Conservation (phyloP, 139 green algal genomes). For the Closterium sp. region DNA sequence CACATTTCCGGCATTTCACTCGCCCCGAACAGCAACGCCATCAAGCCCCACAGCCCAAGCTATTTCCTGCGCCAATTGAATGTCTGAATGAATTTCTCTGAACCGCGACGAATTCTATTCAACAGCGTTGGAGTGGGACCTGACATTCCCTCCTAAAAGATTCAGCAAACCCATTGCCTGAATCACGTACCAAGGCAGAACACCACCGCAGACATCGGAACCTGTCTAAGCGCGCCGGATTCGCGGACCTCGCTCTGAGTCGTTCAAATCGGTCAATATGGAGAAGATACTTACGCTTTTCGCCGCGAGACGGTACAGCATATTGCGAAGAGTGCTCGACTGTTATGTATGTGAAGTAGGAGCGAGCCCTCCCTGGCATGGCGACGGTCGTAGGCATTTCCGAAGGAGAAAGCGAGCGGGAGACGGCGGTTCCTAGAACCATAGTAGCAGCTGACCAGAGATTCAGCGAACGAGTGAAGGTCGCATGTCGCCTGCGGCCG, state of each 20-base stretch:
- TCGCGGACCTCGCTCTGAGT: neutral
- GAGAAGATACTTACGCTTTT: neutral
- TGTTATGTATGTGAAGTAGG: neutral
- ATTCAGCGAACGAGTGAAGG: neutral
- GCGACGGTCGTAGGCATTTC: neutral
- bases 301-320: neutral
- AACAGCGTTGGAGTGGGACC: too few species aligned
- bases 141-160: too few species aligned
- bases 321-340: neutral
- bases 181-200: neutral
- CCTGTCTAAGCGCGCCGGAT: neutral
- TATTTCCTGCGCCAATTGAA: too few species aligned
- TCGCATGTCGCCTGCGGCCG: neutral
- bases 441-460: neutral
- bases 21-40: too few species aligned
- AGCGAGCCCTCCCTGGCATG: neutral
- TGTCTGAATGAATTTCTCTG: too few species aligned
- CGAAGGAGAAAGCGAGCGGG: neutral
- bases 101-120: too few species aligned
- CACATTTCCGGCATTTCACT: too few species aligned
- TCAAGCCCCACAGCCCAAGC: too few species aligned
- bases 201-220: neutral
- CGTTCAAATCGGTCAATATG: neutral
- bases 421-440: neutral
- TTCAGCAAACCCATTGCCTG: too few species aligned